A percentile compares a stretch with the other conserved stretches of the same genome.
These are phyloP conservation scores for Cordyceps cateniannulata DNA, from an alignment of 2,329 filamentous ascomycete genomes.

Conservation along the genomic window DNA sequence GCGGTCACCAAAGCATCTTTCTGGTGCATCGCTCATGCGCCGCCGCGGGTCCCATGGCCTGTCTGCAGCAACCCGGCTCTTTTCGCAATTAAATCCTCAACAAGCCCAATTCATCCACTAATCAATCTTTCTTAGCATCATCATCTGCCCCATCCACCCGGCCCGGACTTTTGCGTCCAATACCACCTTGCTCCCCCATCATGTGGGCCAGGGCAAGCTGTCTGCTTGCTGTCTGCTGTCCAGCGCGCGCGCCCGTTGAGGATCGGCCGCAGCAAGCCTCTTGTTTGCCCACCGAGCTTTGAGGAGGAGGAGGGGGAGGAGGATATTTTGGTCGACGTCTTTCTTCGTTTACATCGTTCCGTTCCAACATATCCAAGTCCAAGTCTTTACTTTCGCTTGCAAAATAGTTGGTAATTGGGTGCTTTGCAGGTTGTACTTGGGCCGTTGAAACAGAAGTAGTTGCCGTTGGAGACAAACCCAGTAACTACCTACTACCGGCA, in stretches of 20 bases:
- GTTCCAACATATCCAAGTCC: not conserved
- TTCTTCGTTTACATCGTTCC: not conserved
- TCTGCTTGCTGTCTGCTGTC: not conserved
- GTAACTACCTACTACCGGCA: not conserved
- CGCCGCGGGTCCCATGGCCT: not conserved
- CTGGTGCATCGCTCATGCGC: not conserved
- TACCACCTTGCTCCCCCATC: constrained; percentile 7
- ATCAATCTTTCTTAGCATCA: not conserved
- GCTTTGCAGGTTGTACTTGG: too few species aligned
- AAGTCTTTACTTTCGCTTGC: too few species aligned
- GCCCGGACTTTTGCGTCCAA: not conserved
- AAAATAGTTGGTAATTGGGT: too few species aligned
- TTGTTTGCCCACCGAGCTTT: not conserved
- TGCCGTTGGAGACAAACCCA: not conserved
- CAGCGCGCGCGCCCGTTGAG: not conserved
- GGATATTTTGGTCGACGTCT: not conserved
- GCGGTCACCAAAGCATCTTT: not conserved
- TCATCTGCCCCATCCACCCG: not conserved
- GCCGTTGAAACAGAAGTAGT: too few species aligned
- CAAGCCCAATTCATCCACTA: not conserved
- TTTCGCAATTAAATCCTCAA: not conserved
- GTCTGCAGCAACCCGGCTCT: not conserved
- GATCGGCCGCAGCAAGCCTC: not conserved
- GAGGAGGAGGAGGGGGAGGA: too few species aligned
- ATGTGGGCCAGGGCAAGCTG: constrained; percentile 2